A percentile compares a stretch with the other conserved stretches of the same genome.
Conservation (phyloP, 768 basidiomycete genomes). For the Boletus rubropictus region DNA sequence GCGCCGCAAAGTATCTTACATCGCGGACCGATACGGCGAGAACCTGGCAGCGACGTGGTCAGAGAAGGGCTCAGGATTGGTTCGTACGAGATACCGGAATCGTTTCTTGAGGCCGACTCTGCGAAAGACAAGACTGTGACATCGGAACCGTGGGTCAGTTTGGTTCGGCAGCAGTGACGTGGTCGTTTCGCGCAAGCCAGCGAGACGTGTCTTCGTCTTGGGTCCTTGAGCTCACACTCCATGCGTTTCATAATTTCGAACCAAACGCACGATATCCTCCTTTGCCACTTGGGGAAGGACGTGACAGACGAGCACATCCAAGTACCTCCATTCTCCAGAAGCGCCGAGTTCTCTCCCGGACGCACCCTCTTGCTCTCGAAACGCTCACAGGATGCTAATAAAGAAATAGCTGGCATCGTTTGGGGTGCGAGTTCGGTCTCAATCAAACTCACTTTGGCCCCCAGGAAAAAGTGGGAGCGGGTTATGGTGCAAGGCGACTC, state of each 20-base stretch:
- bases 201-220: background rate
- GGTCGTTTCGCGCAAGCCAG: too few relatives aligned
- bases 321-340: conserved; percentile 23
- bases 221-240: background rate
- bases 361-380: conserved; percentile 16
- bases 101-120: conserved; percentile 19
- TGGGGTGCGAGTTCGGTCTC: conserved; percentile 10
- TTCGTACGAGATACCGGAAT: conserved; percentile 16
- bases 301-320: conserved; percentile 3
- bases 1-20: conserved; percentile 70
- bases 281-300: conserved; percentile 13
- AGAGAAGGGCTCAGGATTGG: background rate
- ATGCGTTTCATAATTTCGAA: conserved; percentile 34
- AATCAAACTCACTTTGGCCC: conserved; percentile 20
- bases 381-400: conserved; percentile 13
- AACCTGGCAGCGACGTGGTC: conserved; percentile 33
- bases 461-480: conserved; percentile 41
- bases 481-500: conserved; percentile 39
- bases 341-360: conserved; percentile 16
- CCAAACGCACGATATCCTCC: conserved; percentile 29
- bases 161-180: too few relatives aligned
- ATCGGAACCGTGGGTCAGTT: conserved; percentile 5
- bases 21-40: conserved; percentile 71
- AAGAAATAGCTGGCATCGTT: conserved; percentile 9
- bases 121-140: conserved; percentile 17